A percentile compares a stretch with the other conserved stretches of the same genome.
phyloP scores from a whole-genome alignment of 1,284 basidiomycete genomes.

The Sphagnurus paluster region DNA sequence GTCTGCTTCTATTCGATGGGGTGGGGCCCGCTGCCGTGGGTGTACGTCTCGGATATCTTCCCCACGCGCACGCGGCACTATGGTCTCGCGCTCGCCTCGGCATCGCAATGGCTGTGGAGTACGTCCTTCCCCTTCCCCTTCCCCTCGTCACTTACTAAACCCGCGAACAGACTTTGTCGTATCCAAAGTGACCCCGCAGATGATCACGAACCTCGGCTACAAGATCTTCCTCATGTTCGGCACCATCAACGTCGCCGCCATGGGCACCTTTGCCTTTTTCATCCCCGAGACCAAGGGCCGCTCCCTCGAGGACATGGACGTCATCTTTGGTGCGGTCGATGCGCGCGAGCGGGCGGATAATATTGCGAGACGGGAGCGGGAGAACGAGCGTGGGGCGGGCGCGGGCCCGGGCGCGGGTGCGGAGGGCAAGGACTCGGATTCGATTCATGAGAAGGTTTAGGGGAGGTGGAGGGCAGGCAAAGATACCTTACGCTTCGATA shows the following conservation, averaged over 20 bases:
- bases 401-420: too few relatives aligned
- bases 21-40: slow-evolving; percentile 64
- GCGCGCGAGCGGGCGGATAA: slow-evolving; percentile 56
- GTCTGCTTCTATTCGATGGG: slow-evolving; percentile 78
- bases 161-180: slow-evolving; percentile 62
- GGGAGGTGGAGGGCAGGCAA: too few relatives aligned
- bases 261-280: slow-evolving; percentile 46
- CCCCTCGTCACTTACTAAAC: too few relatives aligned
- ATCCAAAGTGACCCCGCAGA: slow-evolving; percentile 68
- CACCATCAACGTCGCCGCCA: slow-evolving; percentile 56
- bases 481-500: too few relatives aligned
- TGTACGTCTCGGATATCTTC: slow-evolving; percentile 82
- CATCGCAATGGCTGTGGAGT: slow-evolving; percentile 82
- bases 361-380: slow-evolving; percentile 45
- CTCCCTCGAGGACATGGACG: slow-evolving; percentile 78
- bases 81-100: slow-evolving; percentile 69
- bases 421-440: too few relatives aligned
- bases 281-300: slow-evolving; percentile 79
- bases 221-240: slow-evolving; percentile 74
- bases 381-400: neutral
- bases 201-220: slow-evolving; percentile 60
- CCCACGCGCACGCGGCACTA: slow-evolving; percentile 79
- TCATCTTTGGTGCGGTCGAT: slow-evolving; percentile 72
- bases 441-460: slow-evolving; percentile 4
- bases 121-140: neutral